A percentile compares a stretch with the other conserved stretches of the same genome.
phyloP scores from a whole-genome alignment of 1,139 yeast species.

The Taphrina flavorubra region DNA sequence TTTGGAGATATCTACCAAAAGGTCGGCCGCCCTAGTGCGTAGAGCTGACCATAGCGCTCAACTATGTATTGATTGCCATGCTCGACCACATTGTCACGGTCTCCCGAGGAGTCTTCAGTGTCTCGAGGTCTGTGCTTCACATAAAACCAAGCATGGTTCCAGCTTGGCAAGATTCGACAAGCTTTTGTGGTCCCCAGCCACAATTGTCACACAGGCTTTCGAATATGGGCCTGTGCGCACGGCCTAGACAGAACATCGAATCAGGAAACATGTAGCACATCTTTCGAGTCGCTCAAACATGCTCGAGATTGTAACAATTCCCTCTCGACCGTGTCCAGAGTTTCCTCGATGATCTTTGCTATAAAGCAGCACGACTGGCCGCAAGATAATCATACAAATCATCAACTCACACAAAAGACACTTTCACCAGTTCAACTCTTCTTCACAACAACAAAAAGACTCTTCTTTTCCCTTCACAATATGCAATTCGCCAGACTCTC shows the following conservation, averaged over 20 bases:
- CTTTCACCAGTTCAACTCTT: not conserved
- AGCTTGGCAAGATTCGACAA: not conserved
- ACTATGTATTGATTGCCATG: too few relatives aligned
- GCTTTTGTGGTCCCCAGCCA: slow-evolving; percentile 7
- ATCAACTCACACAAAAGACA: not conserved
- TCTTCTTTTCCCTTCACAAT: not conserved
- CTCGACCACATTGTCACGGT: too few relatives aligned
- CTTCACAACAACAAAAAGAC: not conserved
- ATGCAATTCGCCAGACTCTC: slow-evolving; percentile 11
- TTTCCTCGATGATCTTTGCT: not conserved
- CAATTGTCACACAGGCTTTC: not conserved
- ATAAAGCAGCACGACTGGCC: not conserved
- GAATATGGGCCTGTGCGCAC: not conserved
- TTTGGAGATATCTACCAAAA: slow-evolving; percentile 24
- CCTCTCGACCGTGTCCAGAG: not conserved
- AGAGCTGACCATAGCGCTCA: too few relatives aligned
- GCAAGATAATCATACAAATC: not conserved
- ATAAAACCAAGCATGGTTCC: not conserved
- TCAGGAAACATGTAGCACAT: not conserved
- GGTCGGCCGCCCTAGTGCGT: not conserved
- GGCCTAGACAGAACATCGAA: not conserved
- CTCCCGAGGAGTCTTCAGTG: not conserved
- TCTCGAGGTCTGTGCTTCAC: not conserved
- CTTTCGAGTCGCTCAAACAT: too few relatives aligned
- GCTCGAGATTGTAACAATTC: too few relatives aligned